Evolutionary conservation across 805 yeast genomes (phyloP), one percentile per base, ranked within the genome.

Genomic region (Hyphopichia homilentoma): DNA sequence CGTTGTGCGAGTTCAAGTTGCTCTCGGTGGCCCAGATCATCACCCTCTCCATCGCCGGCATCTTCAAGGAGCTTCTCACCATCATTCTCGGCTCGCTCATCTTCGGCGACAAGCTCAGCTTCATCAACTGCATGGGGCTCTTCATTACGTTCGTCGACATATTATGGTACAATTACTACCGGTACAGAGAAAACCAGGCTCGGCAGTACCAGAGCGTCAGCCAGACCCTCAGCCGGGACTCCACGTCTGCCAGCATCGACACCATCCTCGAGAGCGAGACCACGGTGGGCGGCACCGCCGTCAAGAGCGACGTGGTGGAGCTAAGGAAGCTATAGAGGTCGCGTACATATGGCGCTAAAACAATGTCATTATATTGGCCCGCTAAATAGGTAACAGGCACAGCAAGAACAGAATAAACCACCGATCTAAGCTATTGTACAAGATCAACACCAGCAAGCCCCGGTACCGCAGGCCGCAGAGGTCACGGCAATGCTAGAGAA

Each of bases 11-110:
- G 56, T 89, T 85, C 60, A 79, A 84, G 35, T 75, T 93, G 6
- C 69, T 93, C 32, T 81, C 84, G 34, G 76, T 81, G 26, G 84
- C 96, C 0, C 84, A 86, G 35, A 87, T 93, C 9, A 68, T 89
- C 27, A 89, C 98, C 0, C 61, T 93, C 19, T 81, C 94, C 5
- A 77, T 93, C 26, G 95, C 94, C 0, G 98, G 98, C 1, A 84
- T 93, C 12, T 84, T 90, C 54, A 93, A 93, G 53, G 98, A 93
- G 55, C 67, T 93, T 11, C 64, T 89, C 29, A 93, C 98, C 0
- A 87, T 93, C 23, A 70, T 81, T 1, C 64, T 80, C 4, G 77
- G 90, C 36, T 59, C 73, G 20, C 41, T 86, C 4, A 68, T 89
- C 2, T 85, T 87, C 55, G 81, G 82, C 25, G 98, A 93, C 55